phyloP scores from a whole-genome alignment of 2,329 filamentous ascomycete genomes.

The Pyrenophora seminiperda region DNA sequence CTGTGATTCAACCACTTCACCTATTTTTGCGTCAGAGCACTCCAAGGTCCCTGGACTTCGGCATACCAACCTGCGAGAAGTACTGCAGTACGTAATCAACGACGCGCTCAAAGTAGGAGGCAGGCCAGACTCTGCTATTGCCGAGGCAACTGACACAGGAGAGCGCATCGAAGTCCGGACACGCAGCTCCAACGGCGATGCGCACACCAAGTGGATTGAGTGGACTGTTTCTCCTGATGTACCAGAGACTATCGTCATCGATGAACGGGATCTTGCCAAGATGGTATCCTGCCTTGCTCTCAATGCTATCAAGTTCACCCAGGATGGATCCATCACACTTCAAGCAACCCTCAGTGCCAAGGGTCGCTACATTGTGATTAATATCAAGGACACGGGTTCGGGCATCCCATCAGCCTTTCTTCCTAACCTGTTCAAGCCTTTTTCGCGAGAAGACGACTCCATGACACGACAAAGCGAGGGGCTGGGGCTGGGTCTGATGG shows the following conservation, averaged over 20 bases:
- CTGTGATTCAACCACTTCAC: slow-evolving; percentile 37
- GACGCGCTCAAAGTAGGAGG: slow-evolving; percentile 59
- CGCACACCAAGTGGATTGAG: slow-evolving; percentile 55
- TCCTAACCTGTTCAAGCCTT: slow-evolving; percentile 70
- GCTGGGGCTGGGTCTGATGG: slow-evolving; percentile 69
- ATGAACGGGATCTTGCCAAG: slow-evolving; percentile 68
- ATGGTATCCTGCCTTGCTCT: slow-evolving; percentile 67
- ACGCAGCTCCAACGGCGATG: slow-evolving; percentile 51
- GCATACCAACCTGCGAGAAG: slow-evolving; percentile 55
- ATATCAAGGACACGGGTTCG: slow-evolving; percentile 68
- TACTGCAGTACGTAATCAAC: slow-evolving; percentile 59
- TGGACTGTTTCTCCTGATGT: slow-evolving; percentile 58
- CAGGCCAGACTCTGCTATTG: slow-evolving; percentile 58
- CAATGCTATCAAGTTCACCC: slow-evolving; percentile 74
- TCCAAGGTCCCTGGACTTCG: slow-evolving; percentile 54
- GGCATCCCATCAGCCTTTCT: slow-evolving; percentile 71
- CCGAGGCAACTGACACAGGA: slow-evolving; percentile 53
- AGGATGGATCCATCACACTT: slow-evolving; percentile 65
- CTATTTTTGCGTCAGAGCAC: slow-evolving; percentile 46
- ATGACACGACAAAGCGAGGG: slow-evolving; percentile 71
- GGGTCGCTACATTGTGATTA: slow-evolving; percentile 63
- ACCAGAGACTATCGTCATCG: slow-evolving; percentile 61
- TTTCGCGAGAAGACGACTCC: slow-evolving; percentile 71
- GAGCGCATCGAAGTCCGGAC: slow-evolving; percentile 57
- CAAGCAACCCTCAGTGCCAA: slow-evolving; percentile 58